Conservation (phyloP, 1,284 basidiomycete genomes). For the Earliella scabrosa region DNA sequence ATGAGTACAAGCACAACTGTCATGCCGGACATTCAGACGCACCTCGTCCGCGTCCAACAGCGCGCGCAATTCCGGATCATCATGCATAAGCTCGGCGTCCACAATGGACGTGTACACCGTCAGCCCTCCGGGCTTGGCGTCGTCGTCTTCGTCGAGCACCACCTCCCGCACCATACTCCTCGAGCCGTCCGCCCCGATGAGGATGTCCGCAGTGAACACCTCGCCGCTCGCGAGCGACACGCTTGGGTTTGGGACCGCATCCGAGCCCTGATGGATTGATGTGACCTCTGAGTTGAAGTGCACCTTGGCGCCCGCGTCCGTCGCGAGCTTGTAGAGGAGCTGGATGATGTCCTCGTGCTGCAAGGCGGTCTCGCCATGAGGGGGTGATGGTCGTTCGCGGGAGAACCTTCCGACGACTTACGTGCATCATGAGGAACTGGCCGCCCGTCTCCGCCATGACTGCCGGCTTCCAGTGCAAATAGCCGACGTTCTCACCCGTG, state of each 20-base stretch:
- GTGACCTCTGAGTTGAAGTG: conserved; percentile 43
- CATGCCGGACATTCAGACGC: neutral
- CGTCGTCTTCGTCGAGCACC: conserved; percentile 27
- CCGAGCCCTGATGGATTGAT: conserved; percentile 28
- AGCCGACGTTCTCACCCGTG: conserved; percentile 49
- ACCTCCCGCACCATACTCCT: conserved; percentile 35
- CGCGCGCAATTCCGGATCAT: conserved; percentile 25
- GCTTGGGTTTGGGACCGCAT: conserved; percentile 32
- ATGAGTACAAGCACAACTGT: too few species aligned
- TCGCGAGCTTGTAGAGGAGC: conserved; percentile 46
- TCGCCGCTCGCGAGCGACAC: conserved; percentile 41
- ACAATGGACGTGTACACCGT: conserved; percentile 26
- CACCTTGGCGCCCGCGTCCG: conserved; percentile 44
- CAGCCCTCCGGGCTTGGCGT: conserved; percentile 19
- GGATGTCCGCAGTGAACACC: conserved; percentile 42
- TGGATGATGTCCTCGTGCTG: conserved; percentile 52
- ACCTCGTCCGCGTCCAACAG: conserved; percentile 23
- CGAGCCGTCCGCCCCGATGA: conserved; percentile 47
- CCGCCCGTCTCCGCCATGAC: conserved; percentile 58
- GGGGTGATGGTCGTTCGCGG: neutral
- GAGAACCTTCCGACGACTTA: conserved; percentile 18
- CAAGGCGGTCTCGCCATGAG: neutral
- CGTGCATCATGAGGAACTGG: conserved; percentile 47
- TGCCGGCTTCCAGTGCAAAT: conserved; percentile 53
- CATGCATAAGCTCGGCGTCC: conserved; percentile 24